Conservation (phyloP, 305 asterid genomes). For the Stenogyne calaminthoides region DNA sequence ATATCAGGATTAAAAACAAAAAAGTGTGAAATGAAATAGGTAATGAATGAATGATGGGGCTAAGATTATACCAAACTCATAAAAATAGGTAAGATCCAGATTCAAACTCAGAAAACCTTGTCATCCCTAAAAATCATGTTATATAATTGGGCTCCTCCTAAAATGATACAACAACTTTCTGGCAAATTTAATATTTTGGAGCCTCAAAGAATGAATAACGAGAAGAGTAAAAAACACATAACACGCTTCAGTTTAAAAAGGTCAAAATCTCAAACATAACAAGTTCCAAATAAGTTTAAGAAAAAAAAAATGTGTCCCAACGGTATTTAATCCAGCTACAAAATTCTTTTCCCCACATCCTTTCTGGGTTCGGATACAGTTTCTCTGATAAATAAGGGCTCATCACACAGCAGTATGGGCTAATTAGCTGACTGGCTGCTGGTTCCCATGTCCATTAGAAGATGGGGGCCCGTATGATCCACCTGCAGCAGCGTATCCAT, state of each 20-base stretch:
- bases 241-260: slow-evolving; percentile 34
- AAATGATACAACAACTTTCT: slow-evolving; percentile 12
- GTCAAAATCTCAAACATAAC: slow-evolving; percentile 33
- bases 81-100: neutral
- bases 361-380: slow-evolving; percentile 39
- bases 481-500: slow-evolving; percentile 58
- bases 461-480: slow-evolving; percentile 49
- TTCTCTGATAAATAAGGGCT: slow-evolving; percentile 37
- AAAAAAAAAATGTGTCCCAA: slow-evolving; percentile 31
- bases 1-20: neutral
- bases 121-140: neutral
- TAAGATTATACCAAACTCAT: neutral
- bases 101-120: neutral
- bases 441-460: slow-evolving; percentile 61
- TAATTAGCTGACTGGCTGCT: slow-evolving; percentile 69
- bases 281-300: slow-evolving; percentile 19
- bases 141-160: neutral
- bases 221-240: slow-evolving; percentile 34
- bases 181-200: slow-evolving; percentile 8
- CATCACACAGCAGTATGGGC: slow-evolving; percentile 28
- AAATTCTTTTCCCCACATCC: slow-evolving; percentile 58
- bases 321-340: slow-evolving; percentile 60
- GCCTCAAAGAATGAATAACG: slow-evolving; percentile 34
- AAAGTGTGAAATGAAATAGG: neutral
- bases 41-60: neutral